Conservation (phyloP, 495 filamentous ascomycete genomes). For the Lasiosphaeria miniovina region DNA sequence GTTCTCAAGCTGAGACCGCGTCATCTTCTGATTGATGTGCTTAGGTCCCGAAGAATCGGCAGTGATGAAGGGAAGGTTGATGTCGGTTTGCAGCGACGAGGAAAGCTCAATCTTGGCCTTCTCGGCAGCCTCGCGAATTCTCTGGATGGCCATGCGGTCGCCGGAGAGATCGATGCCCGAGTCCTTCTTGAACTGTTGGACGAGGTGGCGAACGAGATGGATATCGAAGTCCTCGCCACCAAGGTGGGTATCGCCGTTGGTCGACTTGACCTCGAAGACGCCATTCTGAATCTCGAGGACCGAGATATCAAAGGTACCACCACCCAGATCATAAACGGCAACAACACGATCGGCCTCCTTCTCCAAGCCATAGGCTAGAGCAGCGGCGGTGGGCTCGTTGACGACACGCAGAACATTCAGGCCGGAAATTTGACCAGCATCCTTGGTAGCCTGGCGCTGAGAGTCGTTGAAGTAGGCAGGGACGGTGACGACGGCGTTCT, state of each 20-base stretch:
- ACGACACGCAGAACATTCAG: conserved; percentile 95
- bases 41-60: conserved; percentile 91
- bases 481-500: conserved; percentile 95
- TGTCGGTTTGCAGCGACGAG: conserved; percentile 93
- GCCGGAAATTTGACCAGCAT: conserved; percentile 93
- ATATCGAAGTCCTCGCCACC: conserved; percentile 99
- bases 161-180: conserved; percentile 83
- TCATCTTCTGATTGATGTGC: conserved; percentile 96
- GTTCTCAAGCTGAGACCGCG: conserved; percentile 85
- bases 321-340: conserved; percentile 96
- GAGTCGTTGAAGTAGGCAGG: conserved; percentile 98
- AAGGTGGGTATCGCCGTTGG: conserved; percentile 96
- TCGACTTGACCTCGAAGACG: conserved; percentile 98
- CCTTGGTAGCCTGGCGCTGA: conserved; percentile 96
- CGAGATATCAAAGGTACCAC: conserved; percentile 98
- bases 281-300: conserved; percentile 96
- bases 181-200: conserved; percentile 95
- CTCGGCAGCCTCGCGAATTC: conserved; percentile 98
- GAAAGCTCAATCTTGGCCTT: conserved; percentile 99
- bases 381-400: conserved; percentile 94
- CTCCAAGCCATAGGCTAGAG: conserved; percentile 91
- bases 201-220: conserved; percentile 87
- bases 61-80: conserved; percentile 98
- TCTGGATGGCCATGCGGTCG: conserved; percentile 98
- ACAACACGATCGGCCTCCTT: conserved; percentile 88